phyloP scores from a whole-genome alignment of 371 early-diverging fungal genomes.

The Actinomortierella wolfii region DNA sequence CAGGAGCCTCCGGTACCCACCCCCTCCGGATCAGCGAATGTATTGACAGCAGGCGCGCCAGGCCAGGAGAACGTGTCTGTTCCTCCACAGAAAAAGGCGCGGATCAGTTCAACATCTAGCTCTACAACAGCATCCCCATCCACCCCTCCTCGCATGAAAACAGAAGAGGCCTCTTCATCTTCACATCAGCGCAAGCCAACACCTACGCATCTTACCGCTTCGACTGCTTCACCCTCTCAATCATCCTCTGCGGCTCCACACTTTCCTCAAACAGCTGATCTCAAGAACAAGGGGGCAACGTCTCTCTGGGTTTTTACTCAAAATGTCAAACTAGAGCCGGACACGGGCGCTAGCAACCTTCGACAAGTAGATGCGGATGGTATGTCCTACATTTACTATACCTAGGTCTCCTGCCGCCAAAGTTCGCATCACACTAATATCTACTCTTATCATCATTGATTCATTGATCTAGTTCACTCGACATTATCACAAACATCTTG shows the following conservation, averaged over 20 bases:
- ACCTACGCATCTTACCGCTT: slow-evolving; percentile 19
- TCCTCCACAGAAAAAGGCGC: slow-evolving; percentile 27
- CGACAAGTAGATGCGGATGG: slow-evolving; percentile 43
- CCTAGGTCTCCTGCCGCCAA: not conserved
- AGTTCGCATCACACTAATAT: not conserved
- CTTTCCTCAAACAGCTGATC: too few species aligned
- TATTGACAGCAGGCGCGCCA: slow-evolving; percentile 6
- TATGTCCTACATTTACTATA: not conserved
- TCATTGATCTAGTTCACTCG: slow-evolving; percentile 13
- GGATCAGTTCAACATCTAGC: slow-evolving; percentile 16
- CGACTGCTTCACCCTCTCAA: slow-evolving; percentile 6
- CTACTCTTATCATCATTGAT: not conserved
- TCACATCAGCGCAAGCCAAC: slow-evolving; percentile 11
- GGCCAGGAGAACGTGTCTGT: slow-evolving; percentile 8
- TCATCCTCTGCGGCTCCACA: slow-evolving; percentile 8
- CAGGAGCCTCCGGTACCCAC: slow-evolving; percentile 5
- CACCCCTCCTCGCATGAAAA: slow-evolving; percentile 33
- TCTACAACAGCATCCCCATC: slow-evolving; percentile 29
- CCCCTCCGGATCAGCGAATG: slow-evolving; percentile 5
- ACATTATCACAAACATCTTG: slow-evolving; percentile 34
- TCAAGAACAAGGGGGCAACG: slow-evolving; percentile 7
- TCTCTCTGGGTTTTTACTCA: slow-evolving; percentile 23
- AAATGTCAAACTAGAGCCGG: slow-evolving; percentile 23
- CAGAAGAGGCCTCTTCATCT: too few species aligned
- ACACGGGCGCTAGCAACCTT: slow-evolving; percentile 12